Conservation (phyloP, 257 asterid species). For the Gardenia jasminoides region DNA sequence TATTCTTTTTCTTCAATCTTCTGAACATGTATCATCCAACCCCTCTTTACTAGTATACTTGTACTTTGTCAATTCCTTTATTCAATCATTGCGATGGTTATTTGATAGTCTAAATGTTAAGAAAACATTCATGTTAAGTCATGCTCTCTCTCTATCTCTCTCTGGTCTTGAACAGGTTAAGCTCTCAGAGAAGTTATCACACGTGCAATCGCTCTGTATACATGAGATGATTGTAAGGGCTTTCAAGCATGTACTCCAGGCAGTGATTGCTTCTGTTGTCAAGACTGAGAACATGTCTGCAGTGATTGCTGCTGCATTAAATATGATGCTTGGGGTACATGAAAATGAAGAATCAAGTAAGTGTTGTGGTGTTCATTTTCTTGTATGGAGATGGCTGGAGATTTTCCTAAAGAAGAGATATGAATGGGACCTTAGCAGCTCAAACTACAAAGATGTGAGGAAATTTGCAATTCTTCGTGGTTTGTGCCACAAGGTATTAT, state of each 20-base stretch:
- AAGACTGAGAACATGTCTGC: slow-evolving; percentile 69
- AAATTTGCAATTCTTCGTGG: slow-evolving; percentile 92
- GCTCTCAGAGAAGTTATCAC: slow-evolving; percentile 92
- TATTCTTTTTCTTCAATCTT: slow-evolving; percentile 1
- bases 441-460: slow-evolving; percentile 71
- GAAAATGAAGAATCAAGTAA: slow-evolving; percentile 46
- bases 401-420: slow-evolving; percentile 80
- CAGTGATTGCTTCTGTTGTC: slow-evolving; percentile 72
- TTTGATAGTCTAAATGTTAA: background rate
- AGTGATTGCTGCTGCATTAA: slow-evolving; percentile 74
- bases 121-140: slow-evolving; percentile 23
- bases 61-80: background rate
- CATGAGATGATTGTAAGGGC: slow-evolving; percentile 97
- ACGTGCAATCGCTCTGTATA: slow-evolving; percentile 94
- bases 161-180: slow-evolving; percentile 59
- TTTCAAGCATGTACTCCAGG: slow-evolving; percentile 89
- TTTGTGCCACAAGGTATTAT: slow-evolving; percentile 81
- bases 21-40: background rate
- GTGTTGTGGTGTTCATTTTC: slow-evolving; percentile 58
- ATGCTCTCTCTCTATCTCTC: slow-evolving; percentile 20
- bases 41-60: background rate
- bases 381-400: slow-evolving; percentile 90
- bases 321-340: slow-evolving; percentile 90
- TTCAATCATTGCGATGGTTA: background rate
- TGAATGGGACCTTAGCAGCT: slow-evolving; percentile 67